Evolutionary conservation across 495 filamentous ascomycete genomes (phyloP).

Genomic region (Polyplosphaeria fusca): DNA sequence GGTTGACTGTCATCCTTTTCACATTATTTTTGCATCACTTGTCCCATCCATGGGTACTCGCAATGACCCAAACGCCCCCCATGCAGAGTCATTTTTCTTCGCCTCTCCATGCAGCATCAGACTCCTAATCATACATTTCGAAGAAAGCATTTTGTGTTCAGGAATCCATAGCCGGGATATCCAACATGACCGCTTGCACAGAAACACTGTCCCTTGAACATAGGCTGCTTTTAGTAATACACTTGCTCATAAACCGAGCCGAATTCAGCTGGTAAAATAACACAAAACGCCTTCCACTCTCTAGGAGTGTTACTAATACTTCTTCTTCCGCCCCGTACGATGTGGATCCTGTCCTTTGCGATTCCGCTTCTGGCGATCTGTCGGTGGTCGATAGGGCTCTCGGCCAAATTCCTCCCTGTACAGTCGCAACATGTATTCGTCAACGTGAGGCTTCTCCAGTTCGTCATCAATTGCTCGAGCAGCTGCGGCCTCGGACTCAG

Average conservation of each 20-base stretch:
- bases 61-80: no score
- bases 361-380: conserved; percentile 73
- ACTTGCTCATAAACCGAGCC: no score
- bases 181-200: neutral
- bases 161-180: neutral
- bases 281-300: neutral
- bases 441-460: conserved; percentile 53
- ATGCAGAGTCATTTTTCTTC: no score
- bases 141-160: neutral
- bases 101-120: neutral
- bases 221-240: neutral
- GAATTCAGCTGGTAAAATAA: neutral
- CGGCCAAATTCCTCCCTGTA: conserved; percentile 76
- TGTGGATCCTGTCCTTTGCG: conserved; percentile 68
- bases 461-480: conserved; percentile 42
- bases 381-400: conserved; percentile 73
- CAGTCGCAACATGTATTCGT: conserved; percentile 79
- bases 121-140: neutral
- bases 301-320: neutral
- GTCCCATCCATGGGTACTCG: no score
- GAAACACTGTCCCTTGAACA: neutral
- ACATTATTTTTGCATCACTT: no score
- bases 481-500: conserved; percentile 26
- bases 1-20: no score
- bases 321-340: conserved; percentile 33